phyloP scores from a whole-genome alignment of 1,139 yeast species.

The Yamadazyma kanchanaburiensis region DNA sequence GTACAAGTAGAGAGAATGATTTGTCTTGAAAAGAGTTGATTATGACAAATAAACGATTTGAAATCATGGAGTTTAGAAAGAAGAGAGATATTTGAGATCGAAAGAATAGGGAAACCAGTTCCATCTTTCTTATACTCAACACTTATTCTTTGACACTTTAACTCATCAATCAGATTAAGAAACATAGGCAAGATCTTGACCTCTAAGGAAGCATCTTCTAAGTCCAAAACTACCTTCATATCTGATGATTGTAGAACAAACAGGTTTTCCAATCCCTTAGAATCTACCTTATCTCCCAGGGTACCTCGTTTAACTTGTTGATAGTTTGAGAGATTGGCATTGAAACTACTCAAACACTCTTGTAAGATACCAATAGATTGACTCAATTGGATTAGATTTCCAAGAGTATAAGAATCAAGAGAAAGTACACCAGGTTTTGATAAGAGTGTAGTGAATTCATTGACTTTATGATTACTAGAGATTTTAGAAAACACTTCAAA shows the following conservation, averaged over 20 bases:
- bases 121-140: conserved; percentile 14
- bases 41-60: conserved; percentile 19
- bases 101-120: conserved; percentile 14
- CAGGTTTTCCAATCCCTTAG: conserved; percentile 12
- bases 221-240: conserved; percentile 10
- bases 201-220: conserved; percentile 13
- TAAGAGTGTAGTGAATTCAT: conserved; percentile 41
- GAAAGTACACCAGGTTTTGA: conserved; percentile 38
- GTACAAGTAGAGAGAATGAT: conserved; percentile 17
- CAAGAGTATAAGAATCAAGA: conserved; percentile 21
- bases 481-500: conserved; percentile 43
- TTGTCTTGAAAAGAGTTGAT: conserved; percentile 18
- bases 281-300: background rate
- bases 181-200: conserved; percentile 34
- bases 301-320: conserved; percentile 1
- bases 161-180: conserved; percentile 26
- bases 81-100: conserved; percentile 19
- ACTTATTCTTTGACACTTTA: conserved; percentile 29
- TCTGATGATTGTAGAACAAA: conserved; percentile 35
- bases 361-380: conserved; percentile 15
- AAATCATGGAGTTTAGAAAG: conserved; percentile 21
- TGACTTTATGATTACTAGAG: conserved; percentile 16
- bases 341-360: conserved; percentile 9
- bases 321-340: conserved; percentile 10
- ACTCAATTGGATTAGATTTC: conserved; percentile 10